phyloP scores from a whole-genome alignment of 768 basidiomycete species.

The Collybia nuda region DNA sequence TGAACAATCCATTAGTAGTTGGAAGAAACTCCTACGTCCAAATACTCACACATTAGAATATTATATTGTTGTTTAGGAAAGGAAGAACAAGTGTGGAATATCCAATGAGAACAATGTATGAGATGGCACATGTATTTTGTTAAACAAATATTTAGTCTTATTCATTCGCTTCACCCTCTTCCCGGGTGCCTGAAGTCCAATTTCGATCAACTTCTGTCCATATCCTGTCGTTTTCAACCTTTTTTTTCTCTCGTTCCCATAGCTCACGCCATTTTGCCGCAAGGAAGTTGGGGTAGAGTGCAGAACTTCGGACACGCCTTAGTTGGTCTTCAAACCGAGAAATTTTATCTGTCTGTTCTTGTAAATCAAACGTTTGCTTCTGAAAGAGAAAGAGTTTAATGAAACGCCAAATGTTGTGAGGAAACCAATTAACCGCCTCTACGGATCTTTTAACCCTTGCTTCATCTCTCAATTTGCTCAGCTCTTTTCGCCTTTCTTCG shows the following conservation, averaged over 20 bases:
- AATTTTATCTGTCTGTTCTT: conserved; percentile 61
- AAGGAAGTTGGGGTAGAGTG: conserved; percentile 60
- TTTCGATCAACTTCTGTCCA: conserved; percentile 5
- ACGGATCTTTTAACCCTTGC: conserved; percentile 53
- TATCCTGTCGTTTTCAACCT: background rate
- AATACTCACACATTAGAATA: too few relatives aligned
- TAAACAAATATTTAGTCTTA: too few relatives aligned
- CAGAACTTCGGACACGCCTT: conserved; percentile 46
- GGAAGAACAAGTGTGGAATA: too few relatives aligned
- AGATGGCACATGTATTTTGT: too few relatives aligned
- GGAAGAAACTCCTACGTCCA: too few relatives aligned
- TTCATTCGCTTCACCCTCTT: conserved; percentile 26
- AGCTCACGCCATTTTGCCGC: conserved; percentile 58
- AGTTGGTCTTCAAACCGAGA: conserved; percentile 60
- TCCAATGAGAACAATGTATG: too few relatives aligned
- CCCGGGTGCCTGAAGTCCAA: conserved; percentile 6
- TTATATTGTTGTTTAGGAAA: too few relatives aligned
- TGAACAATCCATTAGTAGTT: too few relatives aligned
- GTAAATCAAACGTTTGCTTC: conserved; percentile 54
- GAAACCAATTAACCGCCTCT: too few relatives aligned
- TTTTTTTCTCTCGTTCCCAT: conserved; percentile 41
- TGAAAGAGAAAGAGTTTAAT: conserved; percentile 23
- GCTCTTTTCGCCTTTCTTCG: conserved; percentile 68
- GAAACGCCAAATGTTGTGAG: too few relatives aligned
- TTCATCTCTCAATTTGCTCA: conserved; percentile 71